These are phyloP conservation scores for Nicotiana rustica DNA, from an alignment of 305 asterid genomes.

Conservation along the genomic window DNA sequence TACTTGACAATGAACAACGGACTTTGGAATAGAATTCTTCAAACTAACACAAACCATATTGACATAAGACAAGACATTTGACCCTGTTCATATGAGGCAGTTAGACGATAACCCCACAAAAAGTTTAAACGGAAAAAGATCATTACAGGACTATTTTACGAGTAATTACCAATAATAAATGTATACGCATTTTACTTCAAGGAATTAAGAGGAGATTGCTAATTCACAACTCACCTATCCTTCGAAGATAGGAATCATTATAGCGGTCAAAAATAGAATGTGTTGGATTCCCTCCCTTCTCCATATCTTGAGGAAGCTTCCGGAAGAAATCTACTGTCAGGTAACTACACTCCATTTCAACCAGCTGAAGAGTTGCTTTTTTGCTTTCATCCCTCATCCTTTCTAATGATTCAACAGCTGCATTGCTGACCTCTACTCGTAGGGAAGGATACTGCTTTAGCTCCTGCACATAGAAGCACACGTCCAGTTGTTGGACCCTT, in stretches of 20 bases:
- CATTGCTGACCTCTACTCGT: constrained; percentile 68
- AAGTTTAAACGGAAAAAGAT: constrained; percentile 11
- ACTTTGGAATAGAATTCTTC: constrained; percentile 83
- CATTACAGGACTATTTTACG: background rate
- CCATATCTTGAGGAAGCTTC: constrained; percentile 83
- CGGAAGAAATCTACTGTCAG: constrained; percentile 81
- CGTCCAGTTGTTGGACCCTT: background rate
- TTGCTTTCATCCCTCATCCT: constrained; percentile 77
- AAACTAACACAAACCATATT: constrained; percentile 73
- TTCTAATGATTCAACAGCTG: constrained; percentile 73
- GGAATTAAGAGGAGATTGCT: background rate
- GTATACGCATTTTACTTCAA: background rate
- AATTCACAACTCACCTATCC: constrained; percentile 57
- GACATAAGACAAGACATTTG: constrained; percentile 75
- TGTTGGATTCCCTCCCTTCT: constrained; percentile 88
- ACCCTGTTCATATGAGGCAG: constrained; percentile 48
- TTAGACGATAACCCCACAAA: background rate
- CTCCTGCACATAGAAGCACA: constrained; percentile 51
- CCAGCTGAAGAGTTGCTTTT: constrained; percentile 73
- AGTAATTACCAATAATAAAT: background rate
- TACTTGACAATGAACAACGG: constrained; percentile 77
- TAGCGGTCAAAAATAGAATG: constrained; percentile 88
- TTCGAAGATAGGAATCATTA: constrained; percentile 79
- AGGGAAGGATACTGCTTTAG: constrained; percentile 84
- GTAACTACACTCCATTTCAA: constrained; percentile 78